Percentiles rank a stretch among this genome's conserved stretches.
Conservation (phyloP, 106 monocot species). For the Cymbidium sinense region DNA sequence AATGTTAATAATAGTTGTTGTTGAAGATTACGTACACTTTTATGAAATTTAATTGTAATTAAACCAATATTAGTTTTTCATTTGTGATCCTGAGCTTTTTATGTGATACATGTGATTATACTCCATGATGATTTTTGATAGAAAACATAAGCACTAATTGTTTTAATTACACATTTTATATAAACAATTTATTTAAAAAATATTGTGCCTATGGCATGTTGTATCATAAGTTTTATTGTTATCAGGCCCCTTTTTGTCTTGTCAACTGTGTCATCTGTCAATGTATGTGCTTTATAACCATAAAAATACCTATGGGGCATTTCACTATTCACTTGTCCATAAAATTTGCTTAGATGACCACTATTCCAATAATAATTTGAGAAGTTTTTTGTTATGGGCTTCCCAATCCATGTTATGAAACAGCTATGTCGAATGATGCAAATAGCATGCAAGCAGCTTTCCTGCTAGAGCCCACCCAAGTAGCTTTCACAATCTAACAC, state of each 20-base stretch:
- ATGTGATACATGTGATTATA: not conserved
- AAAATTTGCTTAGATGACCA: constrained; percentile 1
- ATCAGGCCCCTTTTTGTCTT: not conserved
- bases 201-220: not conserved
- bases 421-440: not conserved
- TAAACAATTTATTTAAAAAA: not conserved
- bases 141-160: not conserved
- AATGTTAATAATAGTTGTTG: not conserved
- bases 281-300: not conserved
- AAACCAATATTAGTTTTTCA: not conserved
- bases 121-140: not conserved
- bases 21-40: not conserved
- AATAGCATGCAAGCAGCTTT: not conserved
- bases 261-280: not conserved
- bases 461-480: not conserved
- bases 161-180: not conserved
- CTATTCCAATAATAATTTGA: not conserved
- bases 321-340: not conserved
- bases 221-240: not conserved
- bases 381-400: not conserved
- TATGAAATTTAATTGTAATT: not conserved
- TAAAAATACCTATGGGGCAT: not conserved
- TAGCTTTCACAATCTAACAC: not conserved
- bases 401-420: not conserved
- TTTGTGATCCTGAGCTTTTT: not conserved